Evolutionary conservation across 2,329 filamentous ascomycete species (phyloP).

Genomic region (Dichotomopilus funicola): DNA sequence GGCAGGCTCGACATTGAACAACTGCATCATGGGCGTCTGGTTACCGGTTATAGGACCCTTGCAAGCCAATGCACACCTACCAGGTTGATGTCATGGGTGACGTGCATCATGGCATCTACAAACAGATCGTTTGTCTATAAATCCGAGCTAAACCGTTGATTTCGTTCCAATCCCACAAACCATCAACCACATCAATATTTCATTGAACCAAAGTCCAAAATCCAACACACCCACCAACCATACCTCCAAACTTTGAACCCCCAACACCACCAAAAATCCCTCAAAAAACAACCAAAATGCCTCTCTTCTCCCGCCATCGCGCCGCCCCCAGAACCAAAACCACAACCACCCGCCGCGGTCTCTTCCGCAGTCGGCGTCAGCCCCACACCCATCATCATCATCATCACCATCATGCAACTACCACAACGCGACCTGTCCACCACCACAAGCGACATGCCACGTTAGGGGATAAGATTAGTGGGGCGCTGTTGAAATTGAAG

Average conservation of each 20-base stretch:
- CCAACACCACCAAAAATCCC: not conserved
- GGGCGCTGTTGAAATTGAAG: conserved; percentile 66
- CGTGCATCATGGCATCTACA: no score
- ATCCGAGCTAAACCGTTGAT: no score
- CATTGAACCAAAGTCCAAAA: no score
- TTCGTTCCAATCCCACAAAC: no score
- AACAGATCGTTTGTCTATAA: no score
- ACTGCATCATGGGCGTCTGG: no score
- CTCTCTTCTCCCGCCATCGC: conserved; percentile 1
- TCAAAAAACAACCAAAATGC: not conserved
- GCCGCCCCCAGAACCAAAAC: conserved; percentile 1
- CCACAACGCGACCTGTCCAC: conserved; percentile 27
- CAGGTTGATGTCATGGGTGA: no score
- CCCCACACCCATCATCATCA: not conserved
- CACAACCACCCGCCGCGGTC: conserved; percentile 4
- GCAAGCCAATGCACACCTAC: no score
- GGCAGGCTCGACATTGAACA: no score
- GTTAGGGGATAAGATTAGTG: conserved; percentile 71
- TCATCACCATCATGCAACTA: not conserved
- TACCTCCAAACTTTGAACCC: not conserved
- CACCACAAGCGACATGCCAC: conserved; percentile 62
- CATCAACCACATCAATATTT: no score
- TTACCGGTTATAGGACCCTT: no score
- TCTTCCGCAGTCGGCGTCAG: conserved; percentile 2
- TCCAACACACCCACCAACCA: not conserved